A percentile compares a stretch with the other conserved stretches of the same genome.
phyloP scores from a whole-genome alignment of 495 filamentous ascomycete genomes.

The Xylaria cubensis region DNA sequence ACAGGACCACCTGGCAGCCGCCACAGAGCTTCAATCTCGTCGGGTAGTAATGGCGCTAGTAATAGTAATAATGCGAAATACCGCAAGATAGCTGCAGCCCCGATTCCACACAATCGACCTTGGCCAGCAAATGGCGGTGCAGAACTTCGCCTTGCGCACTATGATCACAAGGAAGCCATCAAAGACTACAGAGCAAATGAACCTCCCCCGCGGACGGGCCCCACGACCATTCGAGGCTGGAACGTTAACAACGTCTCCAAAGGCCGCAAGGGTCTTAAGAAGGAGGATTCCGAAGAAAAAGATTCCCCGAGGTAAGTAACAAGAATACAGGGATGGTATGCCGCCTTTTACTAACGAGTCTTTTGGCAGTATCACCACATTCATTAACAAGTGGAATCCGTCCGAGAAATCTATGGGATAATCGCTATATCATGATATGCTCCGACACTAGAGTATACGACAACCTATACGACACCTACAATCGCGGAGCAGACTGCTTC shows the following conservation, averaged over 20 bases:
- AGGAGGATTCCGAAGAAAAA: constrained; percentile 42
- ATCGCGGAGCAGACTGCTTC: not conserved
- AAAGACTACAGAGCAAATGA: constrained; percentile 54
- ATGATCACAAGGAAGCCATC: constrained; percentile 55
- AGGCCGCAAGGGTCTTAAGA: constrained; percentile 33
- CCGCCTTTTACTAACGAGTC: constrained; percentile 29
- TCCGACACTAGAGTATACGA: not conserved
- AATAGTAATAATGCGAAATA: constrained; percentile 46
- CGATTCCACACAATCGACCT: constrained; percentile 52
- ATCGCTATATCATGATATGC: not conserved
- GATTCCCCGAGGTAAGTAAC: constrained; percentile 40
- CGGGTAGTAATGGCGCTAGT: constrained; percentile 31
- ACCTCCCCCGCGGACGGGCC: constrained; percentile 51
- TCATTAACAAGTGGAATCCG: constrained; percentile 38
- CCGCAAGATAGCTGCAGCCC: constrained; percentile 57
- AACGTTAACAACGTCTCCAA: constrained; percentile 52
- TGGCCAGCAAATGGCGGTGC: constrained; percentile 46
- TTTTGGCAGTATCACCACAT: constrained; percentile 36
- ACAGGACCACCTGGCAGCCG: constrained; percentile 30
- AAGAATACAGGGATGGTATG: constrained; percentile 13
- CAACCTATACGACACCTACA: not conserved
- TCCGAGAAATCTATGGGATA: constrained; percentile 31
- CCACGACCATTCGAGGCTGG: constrained; percentile 57
- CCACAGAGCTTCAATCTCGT: constrained; percentile 36
- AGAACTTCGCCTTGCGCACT: constrained; percentile 55